These are phyloP conservation scores for Fusarium burgessii DNA, from an alignment of 2,329 filamentous ascomycete species.

Conservation along the genomic window DNA sequence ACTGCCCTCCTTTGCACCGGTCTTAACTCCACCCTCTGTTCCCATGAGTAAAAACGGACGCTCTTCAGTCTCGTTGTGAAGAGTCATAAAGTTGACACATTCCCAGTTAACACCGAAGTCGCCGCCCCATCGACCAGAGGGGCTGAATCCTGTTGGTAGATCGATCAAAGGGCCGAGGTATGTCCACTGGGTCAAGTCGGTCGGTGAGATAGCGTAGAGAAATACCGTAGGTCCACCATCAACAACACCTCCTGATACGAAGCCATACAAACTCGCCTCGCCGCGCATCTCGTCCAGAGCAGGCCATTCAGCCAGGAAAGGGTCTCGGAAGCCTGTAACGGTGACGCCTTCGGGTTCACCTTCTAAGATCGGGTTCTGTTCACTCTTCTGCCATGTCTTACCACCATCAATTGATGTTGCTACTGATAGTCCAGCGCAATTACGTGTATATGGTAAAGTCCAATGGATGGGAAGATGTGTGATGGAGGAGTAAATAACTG, in stretches of 20 bases:
- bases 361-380: constrained; percentile 48
- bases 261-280: constrained; percentile 55
- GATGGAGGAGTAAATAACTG: constrained; percentile 52
- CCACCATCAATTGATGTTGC: constrained; percentile 55
- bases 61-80: constrained; percentile 49
- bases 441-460: constrained; percentile 54
- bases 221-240: constrained; percentile 58
- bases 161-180: constrained; percentile 59
- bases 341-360: constrained; percentile 46
- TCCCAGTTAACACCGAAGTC: constrained; percentile 66
- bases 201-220: constrained; percentile 57
- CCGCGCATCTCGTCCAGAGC: constrained; percentile 44
- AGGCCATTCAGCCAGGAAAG: constrained; percentile 49
- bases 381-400: constrained; percentile 49
- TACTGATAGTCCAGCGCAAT: constrained; percentile 56
- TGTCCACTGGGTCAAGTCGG: constrained; percentile 57
- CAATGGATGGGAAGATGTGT: constrained; percentile 52
- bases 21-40: constrained; percentile 55
- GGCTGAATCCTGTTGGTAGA: constrained; percentile 54
- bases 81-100: constrained; percentile 59
- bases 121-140: constrained; percentile 58
- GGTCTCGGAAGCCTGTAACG: constrained; percentile 52
- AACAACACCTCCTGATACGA: constrained; percentile 61
- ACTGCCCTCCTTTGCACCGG: constrained; percentile 30
- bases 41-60: constrained; percentile 59